phyloP scores from a whole-genome alignment of 306 rosid species.

The Cucurbita moschata region DNA sequence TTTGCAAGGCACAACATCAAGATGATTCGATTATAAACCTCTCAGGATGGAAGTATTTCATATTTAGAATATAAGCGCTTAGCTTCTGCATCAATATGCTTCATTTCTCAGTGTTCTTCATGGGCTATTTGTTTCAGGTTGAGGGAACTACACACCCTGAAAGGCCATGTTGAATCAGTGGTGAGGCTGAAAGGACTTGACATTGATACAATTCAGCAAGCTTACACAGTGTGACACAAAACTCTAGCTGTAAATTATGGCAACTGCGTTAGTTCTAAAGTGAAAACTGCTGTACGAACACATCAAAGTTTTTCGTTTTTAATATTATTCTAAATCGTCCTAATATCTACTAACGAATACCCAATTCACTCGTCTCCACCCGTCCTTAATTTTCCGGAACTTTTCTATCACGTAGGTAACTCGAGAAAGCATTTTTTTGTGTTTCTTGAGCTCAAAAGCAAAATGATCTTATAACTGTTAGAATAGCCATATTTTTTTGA shows the following conservation, averaged over 20 bases:
- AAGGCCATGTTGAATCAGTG: conserved; percentile 94
- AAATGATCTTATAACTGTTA: too few relatives aligned
- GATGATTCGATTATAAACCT: not conserved
- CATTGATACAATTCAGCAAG: conserved; percentile 94
- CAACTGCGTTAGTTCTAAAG: not conserved
- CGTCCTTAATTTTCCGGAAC: too few relatives aligned
- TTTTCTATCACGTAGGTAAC: too few relatives aligned
- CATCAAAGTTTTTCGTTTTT: not conserved
- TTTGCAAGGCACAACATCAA: not conserved
- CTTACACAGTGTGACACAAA: conserved; percentile 64
- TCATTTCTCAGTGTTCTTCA: not conserved
- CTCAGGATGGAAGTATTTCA: not conserved
- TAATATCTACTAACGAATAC: not conserved
- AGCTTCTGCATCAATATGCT: not conserved
- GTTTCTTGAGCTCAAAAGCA: too few relatives aligned
- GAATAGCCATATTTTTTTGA: too few relatives aligned
- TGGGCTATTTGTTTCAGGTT: conserved; percentile 30
- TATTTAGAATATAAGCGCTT: not conserved
- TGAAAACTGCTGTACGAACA: not conserved
- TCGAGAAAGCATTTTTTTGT: too few relatives aligned
- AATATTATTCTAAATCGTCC: not conserved
- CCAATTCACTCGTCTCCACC: not conserved
- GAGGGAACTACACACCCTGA: conserved; percentile 81
- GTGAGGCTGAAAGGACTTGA: conserved; percentile 96
- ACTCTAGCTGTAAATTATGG: not conserved